phyloP scores from a whole-genome alignment of 1,284 basidiomycete species.

The Trichosporon ovoides region DNA sequence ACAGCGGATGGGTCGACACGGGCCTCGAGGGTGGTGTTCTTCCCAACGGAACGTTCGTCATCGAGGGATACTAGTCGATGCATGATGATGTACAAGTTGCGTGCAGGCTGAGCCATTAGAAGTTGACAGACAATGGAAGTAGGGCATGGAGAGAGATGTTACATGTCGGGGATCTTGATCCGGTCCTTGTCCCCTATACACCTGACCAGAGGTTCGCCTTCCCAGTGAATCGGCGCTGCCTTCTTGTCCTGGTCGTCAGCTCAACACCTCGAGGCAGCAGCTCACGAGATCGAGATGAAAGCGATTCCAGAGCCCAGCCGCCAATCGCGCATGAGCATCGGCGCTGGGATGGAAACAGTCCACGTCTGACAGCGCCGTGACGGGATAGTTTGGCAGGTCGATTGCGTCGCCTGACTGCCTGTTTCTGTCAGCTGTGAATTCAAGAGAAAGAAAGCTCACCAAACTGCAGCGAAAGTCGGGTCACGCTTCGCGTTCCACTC shows the following conservation, averaged over 20 bases:
- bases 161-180: slow-evolving; percentile 16
- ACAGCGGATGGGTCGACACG: slow-evolving; percentile 33
- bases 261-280: rapidly evolving
- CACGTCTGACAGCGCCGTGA: slow-evolving; percentile 42
- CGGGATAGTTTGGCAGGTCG: slow-evolving; percentile 43
- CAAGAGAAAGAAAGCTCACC: slow-evolving; percentile 16
- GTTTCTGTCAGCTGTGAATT: slow-evolving; percentile 13
- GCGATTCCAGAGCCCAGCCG: slow-evolving; percentile 48
- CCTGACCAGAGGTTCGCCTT: slow-evolving; percentile 33
- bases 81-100: neutral
- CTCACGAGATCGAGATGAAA: slow-evolving; percentile 20
- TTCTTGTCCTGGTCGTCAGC: slow-evolving; percentile 29
- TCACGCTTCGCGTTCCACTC: slow-evolving; percentile 39
- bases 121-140: neutral
- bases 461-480: slow-evolving; percentile 37
- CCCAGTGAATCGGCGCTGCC: slow-evolving; percentile 39
- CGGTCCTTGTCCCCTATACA: slow-evolving; percentile 45
- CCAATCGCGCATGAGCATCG: slow-evolving; percentile 43
- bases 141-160: neutral
- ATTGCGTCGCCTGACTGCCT: slow-evolving; percentile 47
- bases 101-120: no score
- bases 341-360: slow-evolving; percentile 50
- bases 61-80: slow-evolving; percentile 1
- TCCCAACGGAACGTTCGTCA: slow-evolving; percentile 41
- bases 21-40: slow-evolving; percentile 29